phyloP scores from a whole-genome alignment of 352 stramenopile genomes.

The Phytophthora macrochlamydospora region DNA sequence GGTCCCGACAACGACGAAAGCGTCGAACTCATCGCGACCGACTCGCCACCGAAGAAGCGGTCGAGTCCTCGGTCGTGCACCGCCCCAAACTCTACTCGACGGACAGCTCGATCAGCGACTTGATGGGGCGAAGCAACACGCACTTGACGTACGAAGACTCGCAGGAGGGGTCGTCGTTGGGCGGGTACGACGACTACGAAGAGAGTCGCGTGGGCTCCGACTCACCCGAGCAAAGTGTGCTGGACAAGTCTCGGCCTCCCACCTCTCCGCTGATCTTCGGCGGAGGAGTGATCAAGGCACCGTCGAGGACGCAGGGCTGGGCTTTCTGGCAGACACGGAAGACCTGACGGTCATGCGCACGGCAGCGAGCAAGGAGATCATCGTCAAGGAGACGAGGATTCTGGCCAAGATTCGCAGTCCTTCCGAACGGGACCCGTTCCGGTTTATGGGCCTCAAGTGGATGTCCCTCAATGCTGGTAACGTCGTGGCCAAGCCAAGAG shows the following conservation, averaged over 20 bases:
- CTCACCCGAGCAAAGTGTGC: constrained; percentile 24
- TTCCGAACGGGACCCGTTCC: constrained; percentile 31
- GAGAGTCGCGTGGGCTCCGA: constrained; percentile 24
- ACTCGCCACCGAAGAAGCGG: constrained; percentile 25
- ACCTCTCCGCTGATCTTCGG: constrained; percentile 37
- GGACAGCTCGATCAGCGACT: constrained; percentile 31
- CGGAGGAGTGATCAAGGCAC: constrained; percentile 34
- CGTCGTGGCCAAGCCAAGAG: constrained; percentile 19
- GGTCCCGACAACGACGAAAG: constrained; percentile 10
- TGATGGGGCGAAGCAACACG: constrained; percentile 25
- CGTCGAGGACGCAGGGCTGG: constrained; percentile 39
- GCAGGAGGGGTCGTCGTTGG: constrained; percentile 13
- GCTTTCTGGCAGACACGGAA: constrained; percentile 36
- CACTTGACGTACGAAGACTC: constrained; percentile 28
- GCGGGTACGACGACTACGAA: constrained; percentile 18
- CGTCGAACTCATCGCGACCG: constrained; percentile 14
- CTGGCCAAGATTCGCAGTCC: constrained; percentile 28
- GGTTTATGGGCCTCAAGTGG: constrained; percentile 35
- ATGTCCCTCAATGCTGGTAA: constrained; percentile 7
- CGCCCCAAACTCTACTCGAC: constrained; percentile 36
- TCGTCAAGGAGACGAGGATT: constrained; percentile 34
- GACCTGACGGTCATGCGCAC: constrained; percentile 35
- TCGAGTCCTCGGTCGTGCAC: constrained; percentile 29
- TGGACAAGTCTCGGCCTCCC: constrained; percentile 27
- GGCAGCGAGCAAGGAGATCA: constrained; percentile 21